A percentile compares a stretch with the other conserved stretches of the same genome.
These are phyloP conservation scores for Tuber microsphaerosporum DNA, from an alignment of 495 filamentous ascomycete genomes.

Conservation along the genomic window DNA sequence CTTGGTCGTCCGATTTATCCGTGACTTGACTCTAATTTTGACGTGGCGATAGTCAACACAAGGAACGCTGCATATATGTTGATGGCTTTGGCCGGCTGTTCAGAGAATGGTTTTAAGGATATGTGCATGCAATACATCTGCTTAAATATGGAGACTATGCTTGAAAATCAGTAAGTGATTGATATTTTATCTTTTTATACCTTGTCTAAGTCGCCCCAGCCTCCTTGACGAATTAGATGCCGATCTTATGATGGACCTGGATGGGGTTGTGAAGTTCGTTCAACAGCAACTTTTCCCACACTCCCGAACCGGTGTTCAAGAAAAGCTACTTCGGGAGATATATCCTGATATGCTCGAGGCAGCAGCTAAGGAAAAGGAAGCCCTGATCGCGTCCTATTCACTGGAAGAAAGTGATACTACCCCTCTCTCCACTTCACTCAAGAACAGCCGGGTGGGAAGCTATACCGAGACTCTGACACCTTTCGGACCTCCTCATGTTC, in stretches of 20 bases:
- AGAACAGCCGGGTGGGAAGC: constrained; percentile 9
- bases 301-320: constrained; percentile 64
- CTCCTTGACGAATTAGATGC: constrained; percentile 79
- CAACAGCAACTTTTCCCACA: constrained; percentile 68
- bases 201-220: constrained; percentile 41
- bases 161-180: constrained; percentile 65
- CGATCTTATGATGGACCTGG: constrained; percentile 70
- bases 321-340: constrained; percentile 60
- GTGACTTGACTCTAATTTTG: constrained; percentile 18
- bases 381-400: constrained; percentile 46
- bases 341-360: constrained; percentile 56
- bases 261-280: constrained; percentile 70
- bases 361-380: constrained; percentile 51
- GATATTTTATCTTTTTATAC: neutral
- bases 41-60: constrained; percentile 54
- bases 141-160: constrained; percentile 77
- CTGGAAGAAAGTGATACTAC: constrained; percentile 13
- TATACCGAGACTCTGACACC: constrained; percentile 3
- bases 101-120: constrained; percentile 77
- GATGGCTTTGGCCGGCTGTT: constrained; percentile 74
- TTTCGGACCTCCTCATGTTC: constrained; percentile 48
- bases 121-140: constrained; percentile 85
- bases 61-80: constrained; percentile 80
- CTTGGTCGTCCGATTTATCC: constrained; percentile 5
- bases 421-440: constrained; percentile 1